Evolutionary conservation across 2,329 filamentous ascomycete genomes (phyloP), one percentile per base, ranked within the genome.

Genomic region (Graphiopsis chlorocephala): DNA sequence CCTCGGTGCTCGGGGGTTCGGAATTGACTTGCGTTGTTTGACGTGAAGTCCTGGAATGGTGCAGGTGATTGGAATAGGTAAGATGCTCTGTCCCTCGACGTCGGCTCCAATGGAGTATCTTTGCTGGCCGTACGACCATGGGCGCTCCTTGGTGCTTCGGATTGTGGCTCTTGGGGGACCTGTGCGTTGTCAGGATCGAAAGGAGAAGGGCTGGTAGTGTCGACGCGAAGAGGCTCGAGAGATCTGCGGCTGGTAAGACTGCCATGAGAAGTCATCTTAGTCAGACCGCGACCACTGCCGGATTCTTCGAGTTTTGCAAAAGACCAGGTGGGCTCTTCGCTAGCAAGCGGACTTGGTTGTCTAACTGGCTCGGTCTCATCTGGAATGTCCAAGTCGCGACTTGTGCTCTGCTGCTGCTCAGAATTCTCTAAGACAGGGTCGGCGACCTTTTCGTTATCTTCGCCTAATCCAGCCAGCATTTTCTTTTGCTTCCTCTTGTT

Each of bases 21-120:
- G 23, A 60, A 26, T 31, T n/a, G 25, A 33, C 31, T 61, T 15
- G 29, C 20, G 23, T 52, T 48, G 56, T 35, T 15, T 26, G 23
- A 12, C 14, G 29, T 31, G 14, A 35, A 10, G 20, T 57, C 50
- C 35, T 28, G 35, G 64, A 47, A 57, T 8, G 52, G 69, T 26
- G 81, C 79, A 14, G 79, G 78, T 11, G 78, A 78, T 63, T 79
- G 74, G 69, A 83, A 82, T 4, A 83, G 73, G 29, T 79, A 75
- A 15, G 82, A 81, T 10, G 80, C 79, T 64, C 78, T 77, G 64
- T 83, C 78, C 67, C 81, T 81, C 31, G 78, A 75, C 10, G 77
- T 79, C 23, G 80, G 76, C 55, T 80, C 77, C 23, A 81, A 71
- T 8, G 79, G 78, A 10, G 72, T 76, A 53, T 70, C 71, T 14